phyloP scores from a whole-genome alignment of 805 yeast genomes.

The Kuraishia borneana region DNA sequence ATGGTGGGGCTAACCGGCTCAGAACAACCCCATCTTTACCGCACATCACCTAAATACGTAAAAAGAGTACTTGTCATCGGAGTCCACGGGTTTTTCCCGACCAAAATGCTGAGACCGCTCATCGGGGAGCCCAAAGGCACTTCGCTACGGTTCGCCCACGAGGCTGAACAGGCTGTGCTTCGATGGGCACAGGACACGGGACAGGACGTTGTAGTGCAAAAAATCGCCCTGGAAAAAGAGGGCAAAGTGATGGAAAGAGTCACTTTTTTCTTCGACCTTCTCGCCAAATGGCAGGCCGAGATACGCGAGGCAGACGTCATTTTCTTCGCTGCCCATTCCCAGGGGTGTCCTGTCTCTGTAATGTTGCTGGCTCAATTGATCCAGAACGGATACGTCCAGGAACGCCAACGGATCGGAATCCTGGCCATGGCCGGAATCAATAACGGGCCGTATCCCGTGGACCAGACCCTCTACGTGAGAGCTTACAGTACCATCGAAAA shows the following conservation, averaged over 20 bases:
- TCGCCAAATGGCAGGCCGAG: slow-evolving; percentile 50
- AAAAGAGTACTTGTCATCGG: slow-evolving; percentile 75
- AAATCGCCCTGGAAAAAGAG: slow-evolving; percentile 88
- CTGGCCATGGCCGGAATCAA: slow-evolving; percentile 95
- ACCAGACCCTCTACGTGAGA: slow-evolving; percentile 69
- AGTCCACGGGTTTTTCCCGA: slow-evolving; percentile 94
- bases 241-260: slow-evolving; percentile 86
- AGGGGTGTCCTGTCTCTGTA: slow-evolving; percentile 88
- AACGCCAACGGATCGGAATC: slow-evolving; percentile 46
- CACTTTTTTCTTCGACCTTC: slow-evolving; percentile 60
- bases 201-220: slow-evolving; percentile 50
- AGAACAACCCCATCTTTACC: slow-evolving; percentile 4
- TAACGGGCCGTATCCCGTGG: slow-evolving; percentile 90
- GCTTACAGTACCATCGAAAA: slow-evolving; percentile 88
- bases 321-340: slow-evolving; percentile 92
- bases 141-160: slow-evolving; percentile 79
- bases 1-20: not conserved
- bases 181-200: slow-evolving; percentile 49
- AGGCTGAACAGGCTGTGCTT: slow-evolving; percentile 71
- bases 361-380: slow-evolving; percentile 66
- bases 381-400: slow-evolving; percentile 39
- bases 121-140: slow-evolving; percentile 97
- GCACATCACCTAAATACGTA: slow-evolving; percentile 13
- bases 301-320: slow-evolving; percentile 59
- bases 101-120: slow-evolving; percentile 68